phyloP scores from a whole-genome alignment of 352 stramenopile genomes.

The Aphanomyces euteiches region DNA sequence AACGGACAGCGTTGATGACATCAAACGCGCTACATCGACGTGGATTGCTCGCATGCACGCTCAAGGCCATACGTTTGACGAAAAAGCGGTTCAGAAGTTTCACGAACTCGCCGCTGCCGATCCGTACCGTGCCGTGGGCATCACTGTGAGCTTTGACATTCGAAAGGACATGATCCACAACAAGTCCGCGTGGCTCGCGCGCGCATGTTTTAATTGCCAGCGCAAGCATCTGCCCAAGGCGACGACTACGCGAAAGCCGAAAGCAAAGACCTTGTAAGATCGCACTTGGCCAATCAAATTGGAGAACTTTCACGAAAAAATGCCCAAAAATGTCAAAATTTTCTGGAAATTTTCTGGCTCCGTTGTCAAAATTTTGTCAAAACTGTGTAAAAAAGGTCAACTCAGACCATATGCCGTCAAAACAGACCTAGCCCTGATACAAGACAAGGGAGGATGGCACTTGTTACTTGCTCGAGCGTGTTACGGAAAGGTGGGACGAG shows the following conservation, averaged over 20 bases:
- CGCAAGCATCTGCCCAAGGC: conserved; percentile 6
- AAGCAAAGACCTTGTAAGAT: no score
- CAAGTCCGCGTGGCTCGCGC: conserved; percentile 26
- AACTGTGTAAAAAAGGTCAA: no score
- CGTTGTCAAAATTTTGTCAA: no score
- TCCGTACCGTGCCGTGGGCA: conserved; percentile 20
- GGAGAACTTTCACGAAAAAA: no score
- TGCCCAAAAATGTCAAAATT: no score
- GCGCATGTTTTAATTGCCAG: conserved; percentile 28
- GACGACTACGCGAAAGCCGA: background rate
- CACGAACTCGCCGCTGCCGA: conserved; percentile 13
- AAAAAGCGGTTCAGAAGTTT: conserved; percentile 22
- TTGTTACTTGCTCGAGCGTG: no score
- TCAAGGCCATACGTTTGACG: conserved; percentile 20
- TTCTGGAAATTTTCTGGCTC: no score
- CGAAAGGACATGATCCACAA: conserved; percentile 26
- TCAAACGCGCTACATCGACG: background rate
- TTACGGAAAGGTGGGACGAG: no score
- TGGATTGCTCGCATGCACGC: conserved; percentile 22
- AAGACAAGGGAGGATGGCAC: no score
- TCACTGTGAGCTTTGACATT: conserved; percentile 26
- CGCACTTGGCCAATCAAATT: no score
- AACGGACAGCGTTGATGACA: background rate
- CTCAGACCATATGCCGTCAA: no score
- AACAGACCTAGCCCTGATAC: no score